Conservation (phyloP, 2,329 filamentous ascomycete species). For the Monilinia laxa region DNA sequence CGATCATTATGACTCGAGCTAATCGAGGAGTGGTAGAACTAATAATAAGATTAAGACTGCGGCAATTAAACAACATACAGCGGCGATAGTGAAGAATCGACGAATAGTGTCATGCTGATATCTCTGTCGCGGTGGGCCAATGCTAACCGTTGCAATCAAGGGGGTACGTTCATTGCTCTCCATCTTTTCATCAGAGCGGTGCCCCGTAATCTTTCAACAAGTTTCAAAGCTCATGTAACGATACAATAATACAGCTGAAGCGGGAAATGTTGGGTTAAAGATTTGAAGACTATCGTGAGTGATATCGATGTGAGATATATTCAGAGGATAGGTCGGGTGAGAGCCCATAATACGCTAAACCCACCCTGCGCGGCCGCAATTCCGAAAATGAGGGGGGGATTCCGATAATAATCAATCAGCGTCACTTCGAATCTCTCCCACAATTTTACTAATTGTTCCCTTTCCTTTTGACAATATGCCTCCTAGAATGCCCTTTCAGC, state of each 20-base stretch:
- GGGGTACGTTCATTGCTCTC: conserved; percentile 55
- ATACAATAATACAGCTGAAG: not conserved
- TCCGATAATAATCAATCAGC: not conserved
- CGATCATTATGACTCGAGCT: not conserved
- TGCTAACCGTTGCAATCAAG: conserved; percentile 62
- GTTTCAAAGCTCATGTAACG: not conserved
- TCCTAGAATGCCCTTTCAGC: not conserved
- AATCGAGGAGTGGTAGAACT: conserved; percentile 45
- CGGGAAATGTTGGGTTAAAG: not conserved
- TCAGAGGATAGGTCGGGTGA: not conserved
- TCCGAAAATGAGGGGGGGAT: conserved; percentile 13
- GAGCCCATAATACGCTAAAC: conserved; percentile 2
- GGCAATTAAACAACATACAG: conserved; percentile 53
- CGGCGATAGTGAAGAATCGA: conserved; percentile 63
- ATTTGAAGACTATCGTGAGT: not conserved
- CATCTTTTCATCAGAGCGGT: not conserved
- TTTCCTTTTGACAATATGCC: not conserved
- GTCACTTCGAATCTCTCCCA: not conserved
- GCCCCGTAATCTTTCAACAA: not conserved
- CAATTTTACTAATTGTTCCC: not conserved
- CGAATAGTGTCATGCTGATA: conserved; percentile 61
- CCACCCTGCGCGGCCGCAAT: conserved; percentile 8
- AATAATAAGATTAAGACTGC: conserved; percentile 46
- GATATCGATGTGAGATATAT: not conserved
- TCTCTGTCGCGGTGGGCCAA: conserved; percentile 53